Percentiles rank a stretch among this genome's conserved stretches.
These are phyloP conservation scores for Coriolopsis trogii DNA, from an alignment of 1,284 basidiomycete genomes.

Conservation along the genomic window DNA sequence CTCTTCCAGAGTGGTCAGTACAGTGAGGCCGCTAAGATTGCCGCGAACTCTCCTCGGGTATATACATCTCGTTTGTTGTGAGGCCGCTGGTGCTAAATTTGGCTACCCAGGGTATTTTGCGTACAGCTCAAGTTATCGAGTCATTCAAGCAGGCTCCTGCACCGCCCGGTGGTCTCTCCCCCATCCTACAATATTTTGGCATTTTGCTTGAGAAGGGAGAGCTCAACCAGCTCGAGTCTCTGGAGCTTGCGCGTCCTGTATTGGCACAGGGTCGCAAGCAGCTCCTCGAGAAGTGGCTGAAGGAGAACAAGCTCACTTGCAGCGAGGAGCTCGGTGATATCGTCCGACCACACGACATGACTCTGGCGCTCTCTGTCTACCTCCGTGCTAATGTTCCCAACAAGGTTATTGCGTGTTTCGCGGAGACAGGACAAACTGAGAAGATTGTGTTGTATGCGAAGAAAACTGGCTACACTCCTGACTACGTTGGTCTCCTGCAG, in stretches of 20 bases:
- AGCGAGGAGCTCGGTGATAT: slow-evolving; percentile 99
- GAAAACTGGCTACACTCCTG: slow-evolving; percentile 95
- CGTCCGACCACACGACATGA: slow-evolving; percentile 96
- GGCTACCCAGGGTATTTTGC: slow-evolving; percentile 83
- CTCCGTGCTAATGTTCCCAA: slow-evolving; percentile 97
- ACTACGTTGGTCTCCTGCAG: slow-evolving; percentile 94
- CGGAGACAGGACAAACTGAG: slow-evolving; percentile 97
- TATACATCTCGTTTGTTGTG: slow-evolving; percentile 23
- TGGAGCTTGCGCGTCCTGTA: slow-evolving; percentile 96
- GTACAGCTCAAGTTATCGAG: slow-evolving; percentile 96
- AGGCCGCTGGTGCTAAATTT: not conserved
- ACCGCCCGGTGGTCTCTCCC: slow-evolving; percentile 89
- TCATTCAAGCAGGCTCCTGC: slow-evolving; percentile 96
- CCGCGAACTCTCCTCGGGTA: slow-evolving; percentile 94
- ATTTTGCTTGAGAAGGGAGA: slow-evolving; percentile 97
- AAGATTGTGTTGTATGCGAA: slow-evolving; percentile 99
- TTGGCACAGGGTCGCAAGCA: slow-evolving; percentile 97
- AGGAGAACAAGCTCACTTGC: slow-evolving; percentile 99
- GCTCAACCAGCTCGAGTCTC: slow-evolving; percentile 94
- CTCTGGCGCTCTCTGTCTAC: slow-evolving; percentile 97
- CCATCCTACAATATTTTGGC: slow-evolving; percentile 98
- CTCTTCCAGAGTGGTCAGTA: slow-evolving; percentile 92
- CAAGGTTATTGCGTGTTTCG: slow-evolving; percentile 99
- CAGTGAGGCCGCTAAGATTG: slow-evolving; percentile 97
- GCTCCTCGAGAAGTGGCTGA: slow-evolving; percentile 98